These are phyloP conservation scores for Trichoderma reesei DNA, from an alignment of 495 filamentous ascomycete species.

Conservation along the genomic window DNA sequence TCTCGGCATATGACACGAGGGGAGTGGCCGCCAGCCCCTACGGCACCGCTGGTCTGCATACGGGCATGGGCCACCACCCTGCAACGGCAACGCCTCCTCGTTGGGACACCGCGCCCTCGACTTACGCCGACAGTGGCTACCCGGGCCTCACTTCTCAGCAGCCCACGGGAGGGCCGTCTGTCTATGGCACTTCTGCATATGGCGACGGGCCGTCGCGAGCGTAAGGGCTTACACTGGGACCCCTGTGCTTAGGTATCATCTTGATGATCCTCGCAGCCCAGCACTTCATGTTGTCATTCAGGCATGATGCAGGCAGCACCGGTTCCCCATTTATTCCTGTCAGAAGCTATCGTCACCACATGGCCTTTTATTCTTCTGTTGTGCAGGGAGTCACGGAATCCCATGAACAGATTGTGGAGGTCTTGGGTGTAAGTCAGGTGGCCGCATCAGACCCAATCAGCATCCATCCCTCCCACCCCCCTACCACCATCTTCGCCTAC, in stretches of 20 bases:
- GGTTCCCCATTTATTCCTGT: too few species aligned
- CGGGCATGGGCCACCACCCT: slow-evolving; percentile 20
- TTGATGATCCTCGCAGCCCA: too few species aligned
- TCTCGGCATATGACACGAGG: slow-evolving; percentile 8
- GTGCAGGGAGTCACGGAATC: neutral
- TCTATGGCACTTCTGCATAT: slow-evolving; percentile 32
- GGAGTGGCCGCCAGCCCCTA: slow-evolving; percentile 14
- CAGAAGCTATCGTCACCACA: neutral
- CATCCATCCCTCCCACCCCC: neutral
- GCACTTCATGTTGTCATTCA: too few species aligned
- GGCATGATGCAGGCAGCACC: too few species aligned
- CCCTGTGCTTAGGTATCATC: neutral
- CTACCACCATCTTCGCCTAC: neutral
- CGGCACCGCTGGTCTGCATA: slow-evolving; percentile 15
- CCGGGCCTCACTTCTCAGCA: slow-evolving; percentile 23
- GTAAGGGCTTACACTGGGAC: slow-evolving; percentile 14
- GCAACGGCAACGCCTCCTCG: slow-evolving; percentile 22
- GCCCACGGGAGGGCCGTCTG: slow-evolving; percentile 19
- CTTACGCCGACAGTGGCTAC: slow-evolving; percentile 26
- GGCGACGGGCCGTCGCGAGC: slow-evolving; percentile 32
- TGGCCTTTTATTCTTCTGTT: neutral
- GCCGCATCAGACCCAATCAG: neutral
- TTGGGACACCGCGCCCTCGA: slow-evolving; percentile 24
- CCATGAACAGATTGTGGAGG: neutral
- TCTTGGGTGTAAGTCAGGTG: slow-evolving; percentile 1